These are phyloP conservation scores for Mortierella sp. DNA, from an alignment of 371 early-diverging fungal genomes.

Conservation along the genomic window DNA sequence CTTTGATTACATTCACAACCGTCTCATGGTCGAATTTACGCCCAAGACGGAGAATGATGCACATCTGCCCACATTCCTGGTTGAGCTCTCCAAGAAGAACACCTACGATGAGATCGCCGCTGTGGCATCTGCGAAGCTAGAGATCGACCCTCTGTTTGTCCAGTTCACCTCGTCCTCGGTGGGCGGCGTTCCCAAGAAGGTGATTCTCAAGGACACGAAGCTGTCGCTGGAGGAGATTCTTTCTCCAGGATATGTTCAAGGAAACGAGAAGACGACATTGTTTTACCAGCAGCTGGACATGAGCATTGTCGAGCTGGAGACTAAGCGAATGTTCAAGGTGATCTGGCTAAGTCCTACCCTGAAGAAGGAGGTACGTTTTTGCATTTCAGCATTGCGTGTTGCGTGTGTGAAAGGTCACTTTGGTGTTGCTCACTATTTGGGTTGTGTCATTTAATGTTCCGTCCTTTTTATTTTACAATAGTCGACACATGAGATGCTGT, in stretches of 20 bases:
- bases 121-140: constrained; percentile 69
- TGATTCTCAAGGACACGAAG: constrained; percentile 65
- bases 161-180: constrained; percentile 67
- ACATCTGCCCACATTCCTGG: constrained; percentile 31
- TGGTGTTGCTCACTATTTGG: not conserved
- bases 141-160: constrained; percentile 75
- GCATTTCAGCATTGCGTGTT: not conserved
- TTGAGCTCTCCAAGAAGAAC: constrained; percentile 76
- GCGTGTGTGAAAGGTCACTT: not conserved
- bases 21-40: constrained; percentile 78
- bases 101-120: constrained; percentile 71
- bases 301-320: constrained; percentile 86
- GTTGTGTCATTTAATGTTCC: constrained; percentile 10
- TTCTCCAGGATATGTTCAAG: constrained; percentile 39
- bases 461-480: constrained; percentile 30
- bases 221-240: constrained; percentile 76
- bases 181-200: constrained; percentile 57
- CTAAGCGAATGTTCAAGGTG: constrained; percentile 74
- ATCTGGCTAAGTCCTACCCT: constrained; percentile 66
- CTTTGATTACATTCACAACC: constrained; percentile 80
- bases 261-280: constrained; percentile 53
- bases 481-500: constrained; percentile 63
- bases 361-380: constrained; percentile 61
- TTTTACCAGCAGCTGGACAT: constrained; percentile 90
- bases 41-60: constrained; percentile 63